Conservation (phyloP, 345 rosid genomes). For the Murraya paniculata region DNA sequence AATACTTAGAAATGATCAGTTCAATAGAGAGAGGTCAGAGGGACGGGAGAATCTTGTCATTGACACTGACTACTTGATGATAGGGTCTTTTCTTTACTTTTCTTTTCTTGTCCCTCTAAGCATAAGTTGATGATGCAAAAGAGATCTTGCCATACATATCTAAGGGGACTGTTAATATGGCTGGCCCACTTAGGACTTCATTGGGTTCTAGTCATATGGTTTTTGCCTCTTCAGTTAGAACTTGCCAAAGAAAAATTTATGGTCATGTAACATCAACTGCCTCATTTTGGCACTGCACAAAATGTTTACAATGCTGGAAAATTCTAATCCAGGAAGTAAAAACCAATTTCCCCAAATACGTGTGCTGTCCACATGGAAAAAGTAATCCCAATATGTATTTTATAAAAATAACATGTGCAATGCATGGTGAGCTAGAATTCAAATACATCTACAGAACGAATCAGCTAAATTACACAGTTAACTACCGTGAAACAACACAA, state of each 20-base stretch:
- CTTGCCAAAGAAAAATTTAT: not conserved
- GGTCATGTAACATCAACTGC: not conserved
- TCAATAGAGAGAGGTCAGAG: not conserved
- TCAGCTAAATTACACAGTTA: not conserved
- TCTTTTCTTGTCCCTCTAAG: not conserved
- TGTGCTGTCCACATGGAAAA: not conserved
- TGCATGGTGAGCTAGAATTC: not conserved
- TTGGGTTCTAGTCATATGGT: conserved; percentile 17
- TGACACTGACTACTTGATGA: not conserved
- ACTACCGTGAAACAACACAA: not conserved
- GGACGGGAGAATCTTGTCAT: not conserved
- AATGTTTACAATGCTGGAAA: not conserved
- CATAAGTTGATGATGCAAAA: not conserved
- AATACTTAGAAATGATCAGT: not conserved
- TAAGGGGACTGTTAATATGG: conserved; percentile 5
- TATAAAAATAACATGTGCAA: not conserved
- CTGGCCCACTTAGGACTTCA: conserved; percentile 12
- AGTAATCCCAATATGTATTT: not conserved
- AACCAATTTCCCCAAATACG: not conserved
- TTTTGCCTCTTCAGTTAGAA: not conserved
- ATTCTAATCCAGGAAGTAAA: not conserved
- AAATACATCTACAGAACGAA: not conserved
- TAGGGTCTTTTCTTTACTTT: not conserved
- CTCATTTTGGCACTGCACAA: not conserved
- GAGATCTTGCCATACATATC: not conserved